These are phyloP conservation scores for Neoascochyta sp. DNA, from an alignment of 2,329 filamentous ascomycete genomes.

Conservation along the genomic window DNA sequence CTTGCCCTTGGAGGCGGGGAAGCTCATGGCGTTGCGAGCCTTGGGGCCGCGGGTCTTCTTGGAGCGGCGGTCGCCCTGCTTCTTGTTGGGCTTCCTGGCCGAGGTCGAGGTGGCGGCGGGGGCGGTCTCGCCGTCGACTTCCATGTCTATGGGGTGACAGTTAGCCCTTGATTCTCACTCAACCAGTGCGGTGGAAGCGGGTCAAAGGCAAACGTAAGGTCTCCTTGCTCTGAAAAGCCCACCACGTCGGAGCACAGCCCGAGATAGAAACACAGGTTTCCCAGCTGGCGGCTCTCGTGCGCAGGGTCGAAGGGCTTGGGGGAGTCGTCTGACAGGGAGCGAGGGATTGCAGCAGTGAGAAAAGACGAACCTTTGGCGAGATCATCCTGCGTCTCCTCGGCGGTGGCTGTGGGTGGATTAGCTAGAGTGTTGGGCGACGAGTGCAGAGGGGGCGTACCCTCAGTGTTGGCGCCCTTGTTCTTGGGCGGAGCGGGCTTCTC, in stretches of 20 bases:
- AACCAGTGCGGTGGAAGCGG: constrained; percentile 29
- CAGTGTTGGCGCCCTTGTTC: constrained; percentile 44
- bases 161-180: constrained; percentile 36
- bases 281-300: constrained; percentile 19
- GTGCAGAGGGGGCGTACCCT: constrained; percentile 20
- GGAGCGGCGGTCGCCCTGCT: constrained; percentile 27
- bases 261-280: constrained; percentile 37
- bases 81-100: constrained; percentile 24
- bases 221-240: constrained; percentile 36
- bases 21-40: constrained; percentile 40
- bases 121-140: constrained; percentile 34
- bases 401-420: constrained; percentile 8
- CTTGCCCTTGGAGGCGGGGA: constrained; percentile 33
- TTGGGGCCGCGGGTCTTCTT: constrained; percentile 39
- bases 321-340: constrained; percentile 18
- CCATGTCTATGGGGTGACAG: constrained; percentile 36
- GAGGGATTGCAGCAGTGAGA: constrained; percentile 28
- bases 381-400: constrained; percentile 22
- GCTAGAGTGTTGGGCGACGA: not conserved
- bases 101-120: constrained; percentile 16
- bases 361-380: constrained; percentile 32
- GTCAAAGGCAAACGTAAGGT: constrained; percentile 39
- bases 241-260: constrained; percentile 40
- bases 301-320: constrained; percentile 6
- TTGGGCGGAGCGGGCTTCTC: constrained; percentile 56